Evolutionary conservation across 1,139 yeast genomes (phyloP).

Genomic region (Suhomyces coccinellae): DNA sequence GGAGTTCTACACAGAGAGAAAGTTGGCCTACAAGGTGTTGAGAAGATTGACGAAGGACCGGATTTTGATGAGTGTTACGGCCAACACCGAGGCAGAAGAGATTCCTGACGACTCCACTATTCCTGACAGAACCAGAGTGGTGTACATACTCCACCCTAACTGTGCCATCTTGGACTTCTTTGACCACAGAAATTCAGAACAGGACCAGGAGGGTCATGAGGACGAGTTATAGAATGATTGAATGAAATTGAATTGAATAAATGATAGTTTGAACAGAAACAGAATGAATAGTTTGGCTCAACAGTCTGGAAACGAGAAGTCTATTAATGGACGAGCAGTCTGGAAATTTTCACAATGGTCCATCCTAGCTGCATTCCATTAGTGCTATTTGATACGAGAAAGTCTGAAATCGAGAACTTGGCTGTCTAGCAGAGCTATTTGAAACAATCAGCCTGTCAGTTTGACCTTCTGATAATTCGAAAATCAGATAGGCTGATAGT

Average conservation of each 20-base stretch:
- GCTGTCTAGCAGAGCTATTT: too few relatives aligned
- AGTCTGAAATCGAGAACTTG: too few relatives aligned
- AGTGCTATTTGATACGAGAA: too few relatives aligned
- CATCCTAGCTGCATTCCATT: too few relatives aligned
- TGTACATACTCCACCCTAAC: constrained; percentile 88
- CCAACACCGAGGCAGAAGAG: constrained; percentile 10
- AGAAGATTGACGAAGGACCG: constrained; percentile 83
- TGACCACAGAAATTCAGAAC: constrained; percentile 25
- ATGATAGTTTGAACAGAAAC: too few relatives aligned
- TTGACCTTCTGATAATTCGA: too few relatives aligned
- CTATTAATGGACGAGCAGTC: too few relatives aligned
- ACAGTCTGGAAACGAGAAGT: too few relatives aligned
- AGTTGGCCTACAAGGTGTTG: constrained; percentile 75
- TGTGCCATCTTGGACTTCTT: constrained; percentile 70
- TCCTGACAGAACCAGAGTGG: constrained; percentile 23
- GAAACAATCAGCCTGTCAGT: too few relatives aligned
- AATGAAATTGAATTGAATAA: too few relatives aligned
- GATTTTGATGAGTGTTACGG: constrained; percentile 71
- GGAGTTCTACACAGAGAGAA: constrained; percentile 70
- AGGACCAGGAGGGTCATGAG: constrained; percentile 4
- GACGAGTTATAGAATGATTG: constrained; percentile 3
- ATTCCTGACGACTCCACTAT: constrained; percentile 7
- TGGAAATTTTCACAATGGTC: too few relatives aligned
- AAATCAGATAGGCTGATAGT: too few relatives aligned
- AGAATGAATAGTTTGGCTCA: neutral